Evolutionary conservation across 2,329 filamentous ascomycete species (phyloP).

Genomic region (Aspergillus fumigatus): DNA sequence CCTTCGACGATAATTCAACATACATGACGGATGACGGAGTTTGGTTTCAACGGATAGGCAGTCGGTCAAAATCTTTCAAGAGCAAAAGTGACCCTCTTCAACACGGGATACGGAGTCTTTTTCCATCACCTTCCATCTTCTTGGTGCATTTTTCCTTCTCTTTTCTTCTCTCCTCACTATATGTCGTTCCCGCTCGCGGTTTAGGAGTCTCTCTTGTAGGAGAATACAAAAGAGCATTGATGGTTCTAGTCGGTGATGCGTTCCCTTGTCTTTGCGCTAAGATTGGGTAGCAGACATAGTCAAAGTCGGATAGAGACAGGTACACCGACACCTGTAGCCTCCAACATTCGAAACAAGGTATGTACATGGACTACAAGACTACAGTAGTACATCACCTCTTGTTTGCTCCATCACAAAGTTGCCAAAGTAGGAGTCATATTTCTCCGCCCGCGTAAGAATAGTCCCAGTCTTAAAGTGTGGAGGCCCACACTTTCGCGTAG

Average conservation of each 20-base stretch:
- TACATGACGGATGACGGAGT: constrained; percentile 17
- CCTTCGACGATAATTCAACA: constrained; percentile 15
- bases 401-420: neutral
- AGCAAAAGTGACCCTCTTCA: constrained; percentile 23
- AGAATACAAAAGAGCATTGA: constrained; percentile 1
- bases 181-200: too few relatives aligned
- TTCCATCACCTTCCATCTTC: neutral
- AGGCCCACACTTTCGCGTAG: neutral
- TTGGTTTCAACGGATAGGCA: constrained; percentile 10
- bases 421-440: neutral
- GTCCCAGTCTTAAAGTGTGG: neutral
- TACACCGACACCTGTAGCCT: neutral
- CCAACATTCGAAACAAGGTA: neutral
- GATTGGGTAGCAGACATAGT: neutral
- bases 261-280: neutral
- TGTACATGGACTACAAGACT: neutral
- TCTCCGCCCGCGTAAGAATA: neutral
- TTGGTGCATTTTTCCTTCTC: constrained; percentile 9
- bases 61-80: constrained; percentile 4
- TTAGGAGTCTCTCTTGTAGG: neutral
- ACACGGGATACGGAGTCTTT: constrained; percentile 24
- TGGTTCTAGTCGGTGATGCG: neutral
- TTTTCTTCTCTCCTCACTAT: constrained; percentile 2
- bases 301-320: neutral
- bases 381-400: neutral